Evolutionary conservation across 2,329 filamentous ascomycete species (phyloP).

Genomic region (Trichophyton simii): DNA sequence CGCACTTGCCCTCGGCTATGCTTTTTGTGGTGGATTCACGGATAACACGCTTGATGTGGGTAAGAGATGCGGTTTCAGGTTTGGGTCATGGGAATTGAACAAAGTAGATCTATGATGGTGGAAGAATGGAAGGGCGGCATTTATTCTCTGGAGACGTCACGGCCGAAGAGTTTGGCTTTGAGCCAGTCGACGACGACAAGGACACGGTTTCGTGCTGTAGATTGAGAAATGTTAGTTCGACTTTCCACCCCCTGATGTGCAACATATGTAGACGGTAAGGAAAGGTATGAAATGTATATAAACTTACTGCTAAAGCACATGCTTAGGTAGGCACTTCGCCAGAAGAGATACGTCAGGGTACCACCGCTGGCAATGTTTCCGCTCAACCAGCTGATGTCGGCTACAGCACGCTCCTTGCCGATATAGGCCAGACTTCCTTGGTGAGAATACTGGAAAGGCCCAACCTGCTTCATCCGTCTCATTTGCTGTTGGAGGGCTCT

Average conservation of each 20-base stretch:
- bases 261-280: not conserved
- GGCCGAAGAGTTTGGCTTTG: conserved; percentile 92
- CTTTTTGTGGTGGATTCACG: not conserved
- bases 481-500: conserved; percentile 77
- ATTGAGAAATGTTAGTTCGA: not conserved
- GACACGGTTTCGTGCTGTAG: conserved; percentile 74
- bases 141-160: conserved; percentile 57
- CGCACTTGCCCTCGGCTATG: not conserved
- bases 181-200: conserved; percentile 89
- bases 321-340: conserved; percentile 93
- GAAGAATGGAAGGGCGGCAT: conserved; percentile 2
- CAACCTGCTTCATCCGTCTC: conserved; percentile 81
- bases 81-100: not conserved
- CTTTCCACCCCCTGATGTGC: not conserved
- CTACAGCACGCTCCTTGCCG: conserved; percentile 93
- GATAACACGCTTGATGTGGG: not conserved
- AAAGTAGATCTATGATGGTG: not conserved
- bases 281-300: not conserved
- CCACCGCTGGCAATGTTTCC: conserved; percentile 92
- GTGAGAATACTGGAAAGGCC: conserved; percentile 97
- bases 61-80: not conserved
- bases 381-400: conserved; percentile 93
- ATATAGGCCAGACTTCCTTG: conserved; percentile 96
- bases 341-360: conserved; percentile 93
- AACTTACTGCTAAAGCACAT: conserved; percentile 99